Evolutionary conservation across 305 asterid genomes (phyloP), one percentile per base, ranked within the genome.

Genomic region (Fraxinus ornus): DNA sequence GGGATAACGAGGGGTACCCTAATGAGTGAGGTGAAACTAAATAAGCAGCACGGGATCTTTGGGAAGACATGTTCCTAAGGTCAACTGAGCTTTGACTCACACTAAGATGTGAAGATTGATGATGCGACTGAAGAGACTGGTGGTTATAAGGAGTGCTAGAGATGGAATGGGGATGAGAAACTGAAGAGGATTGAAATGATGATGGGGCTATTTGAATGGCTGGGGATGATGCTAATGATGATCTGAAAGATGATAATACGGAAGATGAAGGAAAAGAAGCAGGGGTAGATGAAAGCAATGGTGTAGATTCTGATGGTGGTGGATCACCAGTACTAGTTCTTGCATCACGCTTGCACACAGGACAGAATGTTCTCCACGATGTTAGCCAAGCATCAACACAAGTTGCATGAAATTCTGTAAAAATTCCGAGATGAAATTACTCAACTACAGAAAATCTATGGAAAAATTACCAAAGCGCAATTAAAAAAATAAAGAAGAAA

Each of bases 361-460:
- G 99, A 52, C 99, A 96, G 89, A 94, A 96, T 2, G 99, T 93
- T 91, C 99, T 93, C 98, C 99, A 94, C 21, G 98, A 87, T 76
- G 98, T 96, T 60, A 96, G 95, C 99, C 99, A 96, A 22, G 97
- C 92, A 49, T 96, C 99, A 17, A 96, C 98, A 30, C 99, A 96
- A 57, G 80, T 64, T 0, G 98, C 95, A 21, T 96, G 99, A 81
- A 96, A 96, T 84, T 94, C 99, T 96, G 94, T 37, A 47, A 64
- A 77, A 83, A 77, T 3, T 7, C 22, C 22, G 1, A 36, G 64
- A 72, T 55, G 70, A 78, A 83, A 62, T 77, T 66, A 81, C 55
- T 78, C 70, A 55, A 78, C 21, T 10, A 26, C n/a, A 9, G 7
- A 26, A 64, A 24, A 26, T 26, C 30, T 22, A 22, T 0, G 5